phyloP scores from a whole-genome alignment of 2,329 filamentous ascomycete genomes.

The Ascochyta rabiei region DNA sequence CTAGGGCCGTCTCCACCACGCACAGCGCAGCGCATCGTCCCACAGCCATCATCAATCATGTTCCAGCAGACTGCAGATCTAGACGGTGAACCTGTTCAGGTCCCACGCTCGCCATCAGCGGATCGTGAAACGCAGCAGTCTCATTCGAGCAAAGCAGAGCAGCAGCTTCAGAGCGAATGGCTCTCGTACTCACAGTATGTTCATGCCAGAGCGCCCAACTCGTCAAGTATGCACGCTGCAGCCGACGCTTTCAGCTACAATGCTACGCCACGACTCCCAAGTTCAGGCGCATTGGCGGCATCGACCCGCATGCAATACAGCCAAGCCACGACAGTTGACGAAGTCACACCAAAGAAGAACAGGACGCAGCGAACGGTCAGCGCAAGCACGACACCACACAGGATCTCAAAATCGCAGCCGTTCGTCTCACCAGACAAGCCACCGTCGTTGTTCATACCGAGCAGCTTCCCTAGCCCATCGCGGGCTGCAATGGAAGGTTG shows the following conservation, averaged over 20 bases:
- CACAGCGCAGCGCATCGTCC: neutral
- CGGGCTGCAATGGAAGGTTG: slow-evolving; percentile 26
- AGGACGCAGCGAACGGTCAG: slow-evolving; percentile 18
- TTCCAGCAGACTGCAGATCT: slow-evolving; percentile 24
- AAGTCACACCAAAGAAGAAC: slow-evolving; percentile 29
- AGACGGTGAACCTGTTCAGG: slow-evolving; percentile 28
- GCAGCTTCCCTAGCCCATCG: slow-evolving; percentile 41
- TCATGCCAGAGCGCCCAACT: slow-evolving; percentile 16
- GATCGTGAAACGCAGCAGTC: slow-evolving; percentile 35
- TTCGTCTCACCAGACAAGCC: slow-evolving; percentile 33
- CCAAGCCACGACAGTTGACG: slow-evolving; percentile 45
- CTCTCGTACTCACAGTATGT: slow-evolving; percentile 41
- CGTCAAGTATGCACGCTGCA: slow-evolving; percentile 38
- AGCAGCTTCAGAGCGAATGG: slow-evolving; percentile 42
- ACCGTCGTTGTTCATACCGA: slow-evolving; percentile 42
- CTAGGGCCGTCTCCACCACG: slow-evolving; percentile 10
- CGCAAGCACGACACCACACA: slow-evolving; percentile 32
- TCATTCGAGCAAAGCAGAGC: slow-evolving; percentile 41
- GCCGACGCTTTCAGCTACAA: slow-evolving; percentile 38
- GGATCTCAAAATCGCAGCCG: slow-evolving; percentile 25
- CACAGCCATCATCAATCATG: slow-evolving; percentile 1
- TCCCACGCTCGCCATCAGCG: slow-evolving; percentile 28
- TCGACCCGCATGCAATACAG: slow-evolving; percentile 19
- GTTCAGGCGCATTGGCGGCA: neutral
- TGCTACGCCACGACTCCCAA: slow-evolving; percentile 22